These are phyloP conservation scores for Termitomyces sp. DNA, from an alignment of 768 basidiomycete species.

Conservation along the genomic window DNA sequence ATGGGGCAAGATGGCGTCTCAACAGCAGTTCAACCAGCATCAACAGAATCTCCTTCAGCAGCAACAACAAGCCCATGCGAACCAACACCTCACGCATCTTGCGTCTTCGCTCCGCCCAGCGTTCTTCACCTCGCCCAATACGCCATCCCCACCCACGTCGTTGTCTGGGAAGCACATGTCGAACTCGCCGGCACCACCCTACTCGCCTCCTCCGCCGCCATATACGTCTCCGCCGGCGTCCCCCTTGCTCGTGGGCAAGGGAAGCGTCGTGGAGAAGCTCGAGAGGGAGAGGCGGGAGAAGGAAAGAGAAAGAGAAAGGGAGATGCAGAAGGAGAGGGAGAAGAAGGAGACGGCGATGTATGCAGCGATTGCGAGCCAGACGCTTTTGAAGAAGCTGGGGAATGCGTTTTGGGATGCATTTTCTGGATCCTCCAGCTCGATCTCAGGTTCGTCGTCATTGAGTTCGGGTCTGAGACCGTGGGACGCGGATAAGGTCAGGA, in stretches of 20 bases:
- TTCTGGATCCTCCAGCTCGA: slow-evolving; percentile 36
- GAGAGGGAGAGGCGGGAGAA: slow-evolving; percentile 16
- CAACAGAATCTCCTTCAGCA: slow-evolving; percentile 48
- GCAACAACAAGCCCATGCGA: slow-evolving; percentile 23
- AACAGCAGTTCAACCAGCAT: slow-evolving; percentile 33
- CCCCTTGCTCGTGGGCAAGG: slow-evolving; percentile 25
- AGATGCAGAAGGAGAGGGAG: slow-evolving; percentile 26
- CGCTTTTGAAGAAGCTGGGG: slow-evolving; percentile 64
- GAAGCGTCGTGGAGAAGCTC: slow-evolving; percentile 22
- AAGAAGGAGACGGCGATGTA: slow-evolving; percentile 46
- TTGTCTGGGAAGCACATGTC: slow-evolving; percentile 42
- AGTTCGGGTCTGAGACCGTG: slow-evolving; percentile 27
- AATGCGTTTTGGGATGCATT: slow-evolving; percentile 89
- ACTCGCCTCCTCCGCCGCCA: slow-evolving; percentile 15
- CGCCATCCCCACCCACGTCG: slow-evolving; percentile 18
- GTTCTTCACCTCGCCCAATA: slow-evolving; percentile 20
- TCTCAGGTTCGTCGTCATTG: slow-evolving; percentile 7
- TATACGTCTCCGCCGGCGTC: slow-evolving; percentile 36
- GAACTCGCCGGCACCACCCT: slow-evolving; percentile 7
- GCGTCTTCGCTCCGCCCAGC: slow-evolving; percentile 32
- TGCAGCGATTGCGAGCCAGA: slow-evolving; percentile 76
- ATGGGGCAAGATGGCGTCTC: slow-evolving; percentile 86
- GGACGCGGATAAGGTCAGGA: slow-evolving; percentile 79
- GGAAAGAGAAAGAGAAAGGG: slow-evolving; percentile 21
- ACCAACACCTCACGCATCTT: slow-evolving; percentile 28